Base-by-base conservation (phyloP, 179 eudicot genomes). In the Sideroxylon spinosum region DNA sequence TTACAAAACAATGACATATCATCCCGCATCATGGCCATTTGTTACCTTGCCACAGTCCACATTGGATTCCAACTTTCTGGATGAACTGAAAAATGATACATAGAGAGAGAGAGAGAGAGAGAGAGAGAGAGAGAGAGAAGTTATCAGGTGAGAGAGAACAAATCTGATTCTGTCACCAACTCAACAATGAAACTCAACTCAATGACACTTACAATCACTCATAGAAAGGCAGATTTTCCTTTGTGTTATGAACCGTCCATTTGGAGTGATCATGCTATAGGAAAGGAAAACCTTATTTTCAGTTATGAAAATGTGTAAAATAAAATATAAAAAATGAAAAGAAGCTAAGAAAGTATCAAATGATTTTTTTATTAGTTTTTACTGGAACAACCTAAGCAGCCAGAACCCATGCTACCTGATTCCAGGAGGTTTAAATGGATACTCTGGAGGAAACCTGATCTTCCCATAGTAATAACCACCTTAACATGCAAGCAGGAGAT, bases 21-120 rank as follows among this genome's bases (percentile, higher is more conserved):
- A 44, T 32, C 63, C 26, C 23, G 64, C 70, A 32, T 60, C 9
- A 59, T 46, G n/a, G 60, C 17, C 68, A 75, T 23, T 63, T 73
- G 53, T 83, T 87, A 95, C 98, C 98, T 95, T 78, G 98, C 89
- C 65, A 91, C 98, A 68, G 98, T 91, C 98, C 98, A 95, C 98
- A 95, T 95, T 25, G 98, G 99, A 81, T 94, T 95, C 98, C 99
- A 94, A 80, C 89, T 92, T 85, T 95, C 99, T 46, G 99, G 99
- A 85, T 95, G 99, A 86, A 88, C 99, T 95, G 89, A 61, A 81
- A 77, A 81, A 78, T 56, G 56, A 52, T 52, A 4, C 53, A 37
- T 37, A 37, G 5, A 37, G 44, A 29, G 37, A 29, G 37, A 29
- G 37, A 29, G 37, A 29, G 37, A 29, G 37, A 29, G 37, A 29